Evolutionary conservation across 306 rosid genomes (phyloP).

Genomic region (Rosa rugosa): DNA sequence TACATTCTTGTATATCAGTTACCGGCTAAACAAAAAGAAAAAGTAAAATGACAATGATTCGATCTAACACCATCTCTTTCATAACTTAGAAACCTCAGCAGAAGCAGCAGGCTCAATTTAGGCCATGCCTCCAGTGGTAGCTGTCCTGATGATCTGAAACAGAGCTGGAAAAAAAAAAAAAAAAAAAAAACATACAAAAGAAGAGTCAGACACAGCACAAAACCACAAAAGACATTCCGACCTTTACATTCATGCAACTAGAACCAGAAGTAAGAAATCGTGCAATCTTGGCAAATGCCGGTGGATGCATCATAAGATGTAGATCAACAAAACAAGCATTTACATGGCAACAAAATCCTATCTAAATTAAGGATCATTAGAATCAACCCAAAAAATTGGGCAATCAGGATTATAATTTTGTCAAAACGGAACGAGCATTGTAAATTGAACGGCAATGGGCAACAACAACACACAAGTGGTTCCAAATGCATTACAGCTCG

Average conservation of each 20-base stretch:
- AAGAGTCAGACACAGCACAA: slow-evolving; percentile 19
- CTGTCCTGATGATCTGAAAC: slow-evolving; percentile 96
- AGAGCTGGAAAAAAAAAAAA: slow-evolving; percentile 60
- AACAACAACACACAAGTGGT: no score
- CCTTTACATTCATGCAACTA: neutral
- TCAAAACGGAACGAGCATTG: neutral
- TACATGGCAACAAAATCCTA: neutral
- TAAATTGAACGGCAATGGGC: neutral
- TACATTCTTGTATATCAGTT: slow-evolving; percentile 32
- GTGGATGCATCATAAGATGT: no score
- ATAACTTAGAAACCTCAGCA: slow-evolving; percentile 10
- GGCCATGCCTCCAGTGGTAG: slow-evolving; percentile 92
- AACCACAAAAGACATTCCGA: neutral
- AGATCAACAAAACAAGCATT: no score
- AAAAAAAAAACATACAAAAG: neutral
- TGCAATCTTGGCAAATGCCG: no score
- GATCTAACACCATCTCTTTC: slow-evolving; percentile 15
- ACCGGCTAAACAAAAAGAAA: slow-evolving; percentile 27
- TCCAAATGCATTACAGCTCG: neutral
- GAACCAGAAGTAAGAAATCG: no score
- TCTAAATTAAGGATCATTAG: neutral
- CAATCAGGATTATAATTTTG: neutral
- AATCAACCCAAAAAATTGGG: neutral
- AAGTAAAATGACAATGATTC: neutral
- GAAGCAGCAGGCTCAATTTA: slow-evolving; percentile 32